Evolutionary conservation across 1,284 basidiomycete species (phyloP), one percentile per base, ranked within the genome.

Genomic region (Earliella scabrosa): DNA sequence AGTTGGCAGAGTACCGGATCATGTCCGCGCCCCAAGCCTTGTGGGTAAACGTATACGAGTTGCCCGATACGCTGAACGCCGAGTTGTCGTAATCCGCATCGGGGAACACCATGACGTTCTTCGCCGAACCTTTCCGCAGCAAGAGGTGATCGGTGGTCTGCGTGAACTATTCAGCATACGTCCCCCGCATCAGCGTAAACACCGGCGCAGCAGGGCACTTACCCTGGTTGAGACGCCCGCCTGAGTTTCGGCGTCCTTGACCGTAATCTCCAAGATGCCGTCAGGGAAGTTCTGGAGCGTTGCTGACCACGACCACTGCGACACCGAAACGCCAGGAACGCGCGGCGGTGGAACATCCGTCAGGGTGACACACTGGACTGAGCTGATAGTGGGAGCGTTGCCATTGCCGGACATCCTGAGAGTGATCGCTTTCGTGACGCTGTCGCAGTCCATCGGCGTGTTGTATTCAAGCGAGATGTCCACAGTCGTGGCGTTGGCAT

Each of bases 1-100:
- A 96, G 75, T 95, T 88, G 75, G 85, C 83, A 9, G 90, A 88
- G 72, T 93, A 95, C 44, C 94, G 83, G 77, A 92, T 88, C 77
- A 76, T 85, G 63, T 96, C 93, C n/a, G 94, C 93, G 48, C 94
- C 94, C 45, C 82, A 81, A 3, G 93, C 93, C 45, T 82, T 83
- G 74, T 96, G 93, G 2, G 82, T 85, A 70, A 93, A 92, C 3
- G 80, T 84, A 71, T 89, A 93, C 60, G 85, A 75, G 45, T 82
- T 86, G 59, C 82, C 75, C 8, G 81, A 77, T 50, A 81, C 77
- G 20, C 78, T 78, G 67, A 95, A 86, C 2, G 90, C 79, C 38
- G 73, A 75, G 40, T 74, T 78, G 69, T 90, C 83, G 68, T 94
- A 95, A 66, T 95, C 92, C 27, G 82, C 82, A 31, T 84, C 79